Percentiles rank a stretch among this genome's conserved stretches.
Conservation (phyloP, 176 grass and related monocot genomes). For the Chrysopogon serrulatus region DNA sequence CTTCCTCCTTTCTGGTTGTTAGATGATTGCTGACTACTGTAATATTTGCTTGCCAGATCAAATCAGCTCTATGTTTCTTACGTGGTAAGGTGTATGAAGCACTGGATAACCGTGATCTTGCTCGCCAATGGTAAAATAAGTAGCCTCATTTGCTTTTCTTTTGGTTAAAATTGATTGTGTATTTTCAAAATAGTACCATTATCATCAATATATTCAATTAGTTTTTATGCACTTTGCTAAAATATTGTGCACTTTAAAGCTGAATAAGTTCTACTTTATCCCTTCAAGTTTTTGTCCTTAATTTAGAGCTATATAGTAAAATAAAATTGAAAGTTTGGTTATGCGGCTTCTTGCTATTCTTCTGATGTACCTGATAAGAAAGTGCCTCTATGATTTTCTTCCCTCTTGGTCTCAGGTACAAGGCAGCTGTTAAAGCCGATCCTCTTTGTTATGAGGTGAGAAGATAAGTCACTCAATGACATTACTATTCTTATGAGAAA, state of each 20-base stretch:
- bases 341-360: neutral
- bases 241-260: neutral
- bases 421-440: conserved; percentile 91
- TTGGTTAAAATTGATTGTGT: neutral
- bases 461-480: neutral
- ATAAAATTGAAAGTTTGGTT: neutral
- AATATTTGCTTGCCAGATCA: conserved; percentile 52
- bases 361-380: neutral
- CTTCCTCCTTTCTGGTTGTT: neutral
- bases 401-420: conserved; percentile 64
- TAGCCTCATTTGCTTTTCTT: neutral
- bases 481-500: neutral
- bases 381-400: conserved; percentile 11
- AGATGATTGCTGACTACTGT: conserved; percentile 18
- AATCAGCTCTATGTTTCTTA: conserved; percentile 91
- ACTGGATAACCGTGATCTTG: conserved; percentile 87
- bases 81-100: conserved; percentile 95
- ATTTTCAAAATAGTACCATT: neutral
- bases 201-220: neutral
- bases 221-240: neutral
- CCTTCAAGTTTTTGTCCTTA: neutral
- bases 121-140: conserved; percentile 63
- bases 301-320: neutral
- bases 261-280: neutral
- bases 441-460: conserved; percentile 95